Conservation (phyloP, 495 filamentous ascomycete species). For the Annulohypoxylon maeteangense region DNA sequence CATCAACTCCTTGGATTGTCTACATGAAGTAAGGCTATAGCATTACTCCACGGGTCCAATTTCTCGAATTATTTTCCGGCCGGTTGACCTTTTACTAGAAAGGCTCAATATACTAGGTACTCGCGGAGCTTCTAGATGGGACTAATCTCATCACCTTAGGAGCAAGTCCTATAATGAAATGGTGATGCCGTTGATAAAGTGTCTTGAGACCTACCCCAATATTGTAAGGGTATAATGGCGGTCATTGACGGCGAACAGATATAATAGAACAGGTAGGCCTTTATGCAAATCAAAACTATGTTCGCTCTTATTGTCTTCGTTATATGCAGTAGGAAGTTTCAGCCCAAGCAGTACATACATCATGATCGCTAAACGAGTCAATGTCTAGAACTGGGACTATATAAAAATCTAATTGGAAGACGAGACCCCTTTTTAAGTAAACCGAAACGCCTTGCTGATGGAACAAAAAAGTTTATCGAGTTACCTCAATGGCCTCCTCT, state of each 20-base stretch:
- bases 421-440: constrained; percentile 17
- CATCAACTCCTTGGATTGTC: too few species aligned
- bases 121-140: too few species aligned
- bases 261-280: not conserved
- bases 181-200: not conserved
- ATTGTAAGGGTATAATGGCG: not conserved
- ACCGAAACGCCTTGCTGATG: constrained; percentile 29
- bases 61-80: too few species aligned
- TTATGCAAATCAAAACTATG: not conserved
- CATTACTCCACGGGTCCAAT: too few species aligned
- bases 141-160: too few species aligned
- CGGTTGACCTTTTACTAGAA: too few species aligned
- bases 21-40: too few species aligned
- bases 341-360: not conserved
- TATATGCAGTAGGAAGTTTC: not conserved
- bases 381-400: constrained; percentile 1
- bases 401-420: constrained; percentile 7
- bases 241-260: not conserved
- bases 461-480: constrained; percentile 29
- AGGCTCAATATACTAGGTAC: too few species aligned
- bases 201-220: not conserved
- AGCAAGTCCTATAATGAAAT: too few species aligned
- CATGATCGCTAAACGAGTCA: not conserved
- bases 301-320: not conserved
- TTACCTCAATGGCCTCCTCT: constrained; percentile 73